Conservation (phyloP, 2,329 filamentous ascomycete species). For the Gyromitra esculenta region DNA sequence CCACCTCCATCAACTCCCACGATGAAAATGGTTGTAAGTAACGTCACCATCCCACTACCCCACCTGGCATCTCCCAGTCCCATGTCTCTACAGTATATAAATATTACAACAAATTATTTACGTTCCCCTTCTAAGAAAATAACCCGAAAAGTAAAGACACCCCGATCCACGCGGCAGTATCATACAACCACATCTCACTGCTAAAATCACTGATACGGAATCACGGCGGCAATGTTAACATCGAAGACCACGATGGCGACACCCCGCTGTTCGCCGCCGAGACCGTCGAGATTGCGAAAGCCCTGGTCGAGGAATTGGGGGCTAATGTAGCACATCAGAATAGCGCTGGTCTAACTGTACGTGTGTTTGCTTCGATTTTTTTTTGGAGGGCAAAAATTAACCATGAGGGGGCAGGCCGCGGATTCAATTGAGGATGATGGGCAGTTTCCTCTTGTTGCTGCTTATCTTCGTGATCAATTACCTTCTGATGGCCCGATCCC, state of each 20-base stretch:
- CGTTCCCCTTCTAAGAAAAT: constrained; percentile 45
- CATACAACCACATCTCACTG: constrained; percentile 86
- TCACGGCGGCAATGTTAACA: constrained; percentile 79
- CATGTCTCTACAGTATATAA: constrained; percentile 11
- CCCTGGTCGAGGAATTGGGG: constrained; percentile 83
- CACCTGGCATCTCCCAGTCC: not conserved
- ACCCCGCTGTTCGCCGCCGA: constrained; percentile 96
- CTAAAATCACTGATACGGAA: constrained; percentile 78
- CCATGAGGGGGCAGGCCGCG: constrained; percentile 53
- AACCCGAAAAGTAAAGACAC: constrained; percentile 66
- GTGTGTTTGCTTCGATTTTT: constrained; percentile 56
- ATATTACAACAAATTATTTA: constrained; percentile 38
- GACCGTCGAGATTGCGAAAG: constrained; percentile 77
- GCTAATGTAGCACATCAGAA: constrained; percentile 74
- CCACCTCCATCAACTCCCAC: constrained; percentile 78
- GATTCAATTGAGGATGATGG: constrained; percentile 83
- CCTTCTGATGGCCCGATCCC: constrained; percentile 61
- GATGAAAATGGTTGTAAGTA: constrained; percentile 79
- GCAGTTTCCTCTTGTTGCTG: constrained; percentile 78
- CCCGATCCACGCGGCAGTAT: constrained; percentile 88
- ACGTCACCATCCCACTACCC: constrained; percentile 8
- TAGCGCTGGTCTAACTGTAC: constrained; percentile 79
- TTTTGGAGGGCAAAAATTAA: not conserved
- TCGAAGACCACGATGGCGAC: constrained; percentile 90
- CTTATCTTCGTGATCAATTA: constrained; percentile 69